phyloP scores from a whole-genome alignment of 768 basidiomycete species.

The Hericium erinaceus region DNA sequence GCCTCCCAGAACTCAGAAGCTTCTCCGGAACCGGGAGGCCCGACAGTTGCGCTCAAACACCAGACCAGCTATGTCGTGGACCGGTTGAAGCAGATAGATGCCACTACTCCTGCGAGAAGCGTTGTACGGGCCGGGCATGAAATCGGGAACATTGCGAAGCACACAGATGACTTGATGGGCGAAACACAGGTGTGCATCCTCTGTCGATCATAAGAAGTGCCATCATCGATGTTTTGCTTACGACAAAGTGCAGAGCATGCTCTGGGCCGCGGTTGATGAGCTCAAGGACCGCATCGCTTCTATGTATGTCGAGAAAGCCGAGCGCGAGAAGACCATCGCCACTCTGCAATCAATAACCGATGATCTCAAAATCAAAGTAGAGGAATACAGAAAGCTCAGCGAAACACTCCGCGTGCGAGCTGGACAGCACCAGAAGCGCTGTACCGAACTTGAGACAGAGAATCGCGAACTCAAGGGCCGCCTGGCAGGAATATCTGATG shows the following conservation, averaged over 20 bases:
- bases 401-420: background rate
- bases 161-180: background rate
- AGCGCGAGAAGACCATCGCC: background rate
- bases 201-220: background rate
- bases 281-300: background rate
- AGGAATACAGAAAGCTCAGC: background rate
- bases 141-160: background rate
- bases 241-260: background rate
- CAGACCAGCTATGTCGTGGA: background rate
- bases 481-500: too few species aligned
- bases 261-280: background rate
- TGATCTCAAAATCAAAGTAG: background rate
- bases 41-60: background rate
- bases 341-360: background rate
- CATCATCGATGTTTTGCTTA: too few species aligned
- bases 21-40: background rate
- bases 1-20: background rate
- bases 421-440: background rate
- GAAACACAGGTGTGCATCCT: background rate
- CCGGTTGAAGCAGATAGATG: background rate
- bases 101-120: background rate
- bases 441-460: background rate
- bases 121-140: background rate
- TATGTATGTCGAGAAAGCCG: background rate
- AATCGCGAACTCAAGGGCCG: background rate